These are phyloP conservation scores for Echria macrotheca DNA, from an alignment of 495 filamentous ascomycete species.

Conservation along the genomic window DNA sequence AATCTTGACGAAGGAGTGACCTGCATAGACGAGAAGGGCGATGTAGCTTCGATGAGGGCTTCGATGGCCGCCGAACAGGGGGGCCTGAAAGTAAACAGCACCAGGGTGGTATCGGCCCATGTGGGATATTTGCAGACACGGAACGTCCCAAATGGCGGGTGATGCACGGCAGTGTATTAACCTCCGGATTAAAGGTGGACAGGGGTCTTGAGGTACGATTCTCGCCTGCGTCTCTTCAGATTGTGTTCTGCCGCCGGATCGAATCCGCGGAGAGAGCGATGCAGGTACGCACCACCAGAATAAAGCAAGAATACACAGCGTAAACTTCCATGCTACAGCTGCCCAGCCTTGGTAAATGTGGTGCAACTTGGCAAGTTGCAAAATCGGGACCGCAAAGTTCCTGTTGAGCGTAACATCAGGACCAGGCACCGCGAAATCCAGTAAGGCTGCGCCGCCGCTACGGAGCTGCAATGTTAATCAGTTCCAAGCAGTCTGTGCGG, in stretches of 20 bases:
- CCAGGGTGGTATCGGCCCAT: neutral
- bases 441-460: no score
- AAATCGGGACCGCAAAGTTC: neutral
- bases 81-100: neutral
- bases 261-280: neutral
- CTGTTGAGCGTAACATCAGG: neutral
- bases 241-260: neutral
- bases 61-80: neutral
- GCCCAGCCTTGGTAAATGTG: no score
- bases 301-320: neutral
- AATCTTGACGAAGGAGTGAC: neutral
- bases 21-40: slow-evolving; percentile 3
- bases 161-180: neutral
- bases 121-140: slow-evolving; percentile 16
- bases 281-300: neutral
- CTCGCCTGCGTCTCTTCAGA: neutral
- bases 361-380: no score
- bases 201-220: neutral
- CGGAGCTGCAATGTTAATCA: no score
- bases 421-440: neutral
- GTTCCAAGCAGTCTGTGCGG: no score
- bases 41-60: neutral
- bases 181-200: neutral
- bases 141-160: neutral
- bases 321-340: no score